Conservation (phyloP, 768 basidiomycete species). For the Ramaria sp. region DNA sequence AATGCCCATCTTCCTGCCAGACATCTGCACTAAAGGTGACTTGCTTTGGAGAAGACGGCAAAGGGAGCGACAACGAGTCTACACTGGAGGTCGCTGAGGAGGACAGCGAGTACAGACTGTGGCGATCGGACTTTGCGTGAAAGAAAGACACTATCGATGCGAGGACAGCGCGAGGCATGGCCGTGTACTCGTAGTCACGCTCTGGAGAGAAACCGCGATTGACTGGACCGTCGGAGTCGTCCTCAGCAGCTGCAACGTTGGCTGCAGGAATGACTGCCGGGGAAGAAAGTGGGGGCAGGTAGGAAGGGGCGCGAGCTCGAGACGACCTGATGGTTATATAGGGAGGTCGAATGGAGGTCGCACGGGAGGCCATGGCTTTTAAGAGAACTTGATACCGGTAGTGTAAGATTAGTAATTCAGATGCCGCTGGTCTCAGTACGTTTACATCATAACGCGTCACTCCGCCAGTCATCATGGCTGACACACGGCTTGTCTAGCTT, state of each 20-base stretch:
- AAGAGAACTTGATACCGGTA: neutral
- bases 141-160: slow-evolving; percentile 43
- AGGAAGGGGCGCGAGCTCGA: slow-evolving; percentile 6
- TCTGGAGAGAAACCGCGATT: slow-evolving; percentile 10
- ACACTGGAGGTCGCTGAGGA: slow-evolving; percentile 35
- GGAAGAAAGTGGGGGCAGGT: neutral
- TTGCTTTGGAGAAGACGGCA: slow-evolving; percentile 41
- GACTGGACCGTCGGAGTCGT: slow-evolving; percentile 10
- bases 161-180: slow-evolving; percentile 30
- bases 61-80: slow-evolving; percentile 30
- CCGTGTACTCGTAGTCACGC: neutral
- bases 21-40: slow-evolving; percentile 31
- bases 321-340: neutral
- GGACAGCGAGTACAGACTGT: slow-evolving; percentile 19
- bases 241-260: slow-evolving; percentile 12
- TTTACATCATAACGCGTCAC: no score
- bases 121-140: slow-evolving; percentile 23
- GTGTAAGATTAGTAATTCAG: neutral
- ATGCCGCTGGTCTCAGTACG: no score
- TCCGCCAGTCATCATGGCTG: no score
- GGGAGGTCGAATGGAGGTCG: slow-evolving; percentile 4
- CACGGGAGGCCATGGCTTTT: slow-evolving; percentile 5
- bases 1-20: slow-evolving; percentile 6
- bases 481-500: no score
- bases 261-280: neutral